phyloP scores from a whole-genome alignment of 106 monocot genomes.

The Narthecium ossifragum region DNA sequence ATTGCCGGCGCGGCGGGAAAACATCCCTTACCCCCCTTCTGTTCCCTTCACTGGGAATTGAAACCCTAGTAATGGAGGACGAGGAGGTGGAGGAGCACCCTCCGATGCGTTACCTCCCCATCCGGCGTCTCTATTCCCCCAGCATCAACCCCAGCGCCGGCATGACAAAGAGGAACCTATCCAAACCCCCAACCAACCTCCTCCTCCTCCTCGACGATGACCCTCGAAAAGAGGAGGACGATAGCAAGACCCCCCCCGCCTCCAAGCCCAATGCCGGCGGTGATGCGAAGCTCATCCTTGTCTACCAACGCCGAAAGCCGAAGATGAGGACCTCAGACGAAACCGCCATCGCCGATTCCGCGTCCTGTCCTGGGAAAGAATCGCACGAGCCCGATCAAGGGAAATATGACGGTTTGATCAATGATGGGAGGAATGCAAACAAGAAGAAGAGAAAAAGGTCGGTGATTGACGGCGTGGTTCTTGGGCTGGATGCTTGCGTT shows the following conservation, averaged over 20 bases:
- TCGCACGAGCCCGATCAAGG: not conserved
- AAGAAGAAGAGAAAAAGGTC: conserved; percentile 10
- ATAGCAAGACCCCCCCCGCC: not conserved
- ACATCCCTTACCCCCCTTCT: too few relatives aligned
- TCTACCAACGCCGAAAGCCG: conserved; percentile 26
- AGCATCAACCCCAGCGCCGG: conserved; percentile 49
- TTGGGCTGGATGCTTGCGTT: conserved; percentile 19
- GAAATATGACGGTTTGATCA: conserved; percentile 1
- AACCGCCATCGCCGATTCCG: conserved; percentile 13
- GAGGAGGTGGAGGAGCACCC: conserved; percentile 47
- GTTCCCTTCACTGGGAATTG: too few relatives aligned
- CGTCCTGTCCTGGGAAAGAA: not conserved
- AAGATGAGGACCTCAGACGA: conserved; percentile 37
- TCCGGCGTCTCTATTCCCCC: conserved; percentile 64
- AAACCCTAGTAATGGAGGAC: too few relatives aligned
- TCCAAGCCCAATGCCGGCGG: not conserved
- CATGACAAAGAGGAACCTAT: conserved; percentile 65
- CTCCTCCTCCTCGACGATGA: conserved; percentile 12
- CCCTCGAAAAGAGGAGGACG: not conserved
- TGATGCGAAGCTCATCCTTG: not conserved
- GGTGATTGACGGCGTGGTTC: conserved; percentile 35
- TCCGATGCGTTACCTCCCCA: conserved; percentile 47
- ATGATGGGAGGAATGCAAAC: conserved; percentile 1
- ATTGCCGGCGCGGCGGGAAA: too few relatives aligned
- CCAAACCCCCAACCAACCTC: too few relatives aligned